Base-by-base conservation (phyloP, 345 rosid species). In the Linum lewisii region DNA sequence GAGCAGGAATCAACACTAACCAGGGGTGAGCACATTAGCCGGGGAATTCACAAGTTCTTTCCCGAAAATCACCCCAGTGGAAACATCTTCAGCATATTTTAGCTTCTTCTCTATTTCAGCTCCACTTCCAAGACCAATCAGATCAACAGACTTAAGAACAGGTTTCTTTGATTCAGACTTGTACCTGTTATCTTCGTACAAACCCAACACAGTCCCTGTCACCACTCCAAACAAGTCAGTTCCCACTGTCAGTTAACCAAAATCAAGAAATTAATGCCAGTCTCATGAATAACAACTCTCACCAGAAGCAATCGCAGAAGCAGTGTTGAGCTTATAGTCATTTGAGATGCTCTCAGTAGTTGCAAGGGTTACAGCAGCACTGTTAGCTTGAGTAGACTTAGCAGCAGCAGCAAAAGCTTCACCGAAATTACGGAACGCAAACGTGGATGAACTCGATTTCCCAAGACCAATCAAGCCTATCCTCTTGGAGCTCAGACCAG, bases 11-110 rank as follows among this genome's bases (percentile, higher is more conserved):
- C 21, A 34, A n/a, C 62, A 66, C 76, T 5, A 69, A 86, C 97
- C 95, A 32, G 90, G 99, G 57, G 99, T 93, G 26, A 89, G 92
- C 5, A 89, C 97, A 76, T 89, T 93, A 67, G 99, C 97, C 1
- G 92, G 97, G 42, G 99, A 87, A 64, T 93, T 93, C 51, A 72
- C 92, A 1, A 93, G 95, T 69, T 89, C 92, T 66, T 74, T 87
- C 57, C 95, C 99, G 26, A 89, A 78, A 61, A 87, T 77, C 8
- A 93, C 73, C 57, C 84, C 94, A 57, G 80, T 76, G 71, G 81
- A 82, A 63, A 93, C 82, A 75, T 81, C 73, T 77, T 81, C 86
- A 59, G 97, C 96, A 60, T 84, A 80, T 75, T 84, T 85, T 57
- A 93, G 84, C 81, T 81, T 87, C 86, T 87, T 89, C 50, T 82